These are phyloP conservation scores for Holtermannia corniformis DNA, from an alignment of 768 basidiomycete species.

Conservation along the genomic window DNA sequence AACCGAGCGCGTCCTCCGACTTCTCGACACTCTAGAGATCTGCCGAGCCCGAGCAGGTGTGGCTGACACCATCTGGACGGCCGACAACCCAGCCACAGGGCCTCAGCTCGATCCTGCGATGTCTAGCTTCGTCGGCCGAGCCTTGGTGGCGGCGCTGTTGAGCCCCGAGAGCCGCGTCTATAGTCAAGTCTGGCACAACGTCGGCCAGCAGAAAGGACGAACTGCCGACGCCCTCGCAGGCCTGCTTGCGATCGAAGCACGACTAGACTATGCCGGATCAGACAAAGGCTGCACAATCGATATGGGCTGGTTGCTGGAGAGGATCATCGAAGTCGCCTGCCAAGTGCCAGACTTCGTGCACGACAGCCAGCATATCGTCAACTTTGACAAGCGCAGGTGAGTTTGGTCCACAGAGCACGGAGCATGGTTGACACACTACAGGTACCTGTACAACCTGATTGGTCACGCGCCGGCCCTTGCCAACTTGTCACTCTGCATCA, in stretches of 20 bases:
- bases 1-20: not conserved
- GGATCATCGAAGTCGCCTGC: not conserved
- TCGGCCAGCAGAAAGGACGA: not conserved
- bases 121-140: not conserved
- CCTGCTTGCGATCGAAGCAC: not conserved
- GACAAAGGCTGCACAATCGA: not conserved
- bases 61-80: not conserved
- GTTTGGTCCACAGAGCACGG: not conserved
- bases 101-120: not conserved
- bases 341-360: not conserved
- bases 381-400: constrained; percentile 1
- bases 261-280: not conserved
- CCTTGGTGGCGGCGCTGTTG: not conserved
- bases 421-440: not conserved
- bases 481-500: not conserved
- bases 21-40: not conserved
- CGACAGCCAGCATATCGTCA: not conserved
- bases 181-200: not conserved
- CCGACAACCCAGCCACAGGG: not conserved
- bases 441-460: not conserved
- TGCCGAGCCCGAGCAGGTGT: not conserved
- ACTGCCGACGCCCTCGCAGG: not conserved
- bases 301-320: constrained; percentile 1
- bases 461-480: not conserved
- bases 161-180: not conserved